Evolutionary conservation across 2,329 filamentous ascomycete genomes (phyloP).

Genomic region (Tolypocladium amazonense): DNA sequence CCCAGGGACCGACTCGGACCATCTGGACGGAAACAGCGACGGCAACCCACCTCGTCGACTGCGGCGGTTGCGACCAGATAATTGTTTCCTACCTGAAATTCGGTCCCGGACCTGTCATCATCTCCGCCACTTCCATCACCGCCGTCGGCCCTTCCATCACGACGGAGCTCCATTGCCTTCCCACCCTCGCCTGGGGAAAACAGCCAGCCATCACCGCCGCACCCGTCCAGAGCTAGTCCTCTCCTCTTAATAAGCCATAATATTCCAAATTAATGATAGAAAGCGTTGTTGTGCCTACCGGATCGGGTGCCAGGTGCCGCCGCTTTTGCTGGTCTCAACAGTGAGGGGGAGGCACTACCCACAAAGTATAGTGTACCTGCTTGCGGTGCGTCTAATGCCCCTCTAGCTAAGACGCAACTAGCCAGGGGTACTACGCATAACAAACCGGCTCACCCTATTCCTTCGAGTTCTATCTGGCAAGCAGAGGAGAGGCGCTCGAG

Average conservation of each 20-base stretch:
- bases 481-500: too few species aligned
- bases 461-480: too few species aligned
- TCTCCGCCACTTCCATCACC: conserved; percentile 12
- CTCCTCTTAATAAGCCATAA: too few species aligned
- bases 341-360: too few species aligned
- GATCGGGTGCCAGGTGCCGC: not conserved
- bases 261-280: not conserved
- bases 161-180: conserved; percentile 6
- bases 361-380: too few species aligned
- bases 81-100: not conserved
- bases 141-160: conserved; percentile 4
- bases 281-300: not conserved
- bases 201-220: not conserved
- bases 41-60: conserved; percentile 11
- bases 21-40: conserved; percentile 16
- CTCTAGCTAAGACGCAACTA: too few species aligned
- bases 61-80: conserved; percentile 12
- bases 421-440: too few species aligned
- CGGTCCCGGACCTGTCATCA: conserved; percentile 10
- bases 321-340: not conserved
- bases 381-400: too few species aligned
- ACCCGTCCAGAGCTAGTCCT: not conserved
- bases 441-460: too few species aligned
- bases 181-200: not conserved
- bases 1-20: conserved; percentile 11